These are phyloP conservation scores for Aspergillus luchuensis DNA, from an alignment of 2,329 filamentous ascomycete species.

Conservation along the genomic window DNA sequence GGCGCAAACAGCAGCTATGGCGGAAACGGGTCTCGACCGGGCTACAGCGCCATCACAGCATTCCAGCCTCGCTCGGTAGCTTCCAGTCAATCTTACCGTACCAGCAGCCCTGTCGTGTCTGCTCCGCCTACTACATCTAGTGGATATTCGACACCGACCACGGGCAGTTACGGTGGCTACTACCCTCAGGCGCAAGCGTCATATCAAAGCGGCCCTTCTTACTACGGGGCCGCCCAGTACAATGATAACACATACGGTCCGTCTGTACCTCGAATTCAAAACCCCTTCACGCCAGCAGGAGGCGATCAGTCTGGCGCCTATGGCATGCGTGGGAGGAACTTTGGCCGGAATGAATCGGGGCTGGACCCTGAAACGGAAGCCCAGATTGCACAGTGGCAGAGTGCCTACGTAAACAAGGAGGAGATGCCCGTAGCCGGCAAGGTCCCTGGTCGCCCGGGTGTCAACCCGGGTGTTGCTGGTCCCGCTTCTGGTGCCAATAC, in stretches of 20 bases:
- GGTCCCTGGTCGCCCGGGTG: slow-evolving; percentile 46
- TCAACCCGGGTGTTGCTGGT: slow-evolving; percentile 37
- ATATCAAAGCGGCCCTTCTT: slow-evolving; percentile 38
- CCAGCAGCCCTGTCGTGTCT: slow-evolving; percentile 41
- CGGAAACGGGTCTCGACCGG: slow-evolving; percentile 32
- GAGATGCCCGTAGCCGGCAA: slow-evolving; percentile 42
- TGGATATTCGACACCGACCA: slow-evolving; percentile 42
- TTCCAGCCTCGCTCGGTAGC: slow-evolving; percentile 65
- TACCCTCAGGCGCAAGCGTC: slow-evolving; percentile 45
- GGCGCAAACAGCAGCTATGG: slow-evolving; percentile 34
- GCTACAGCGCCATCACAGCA: slow-evolving; percentile 52
- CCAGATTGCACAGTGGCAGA: slow-evolving; percentile 93
- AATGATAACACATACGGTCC: slow-evolving; percentile 52
- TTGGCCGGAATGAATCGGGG: slow-evolving; percentile 41
- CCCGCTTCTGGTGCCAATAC: slow-evolving; percentile 46
- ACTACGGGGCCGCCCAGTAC: slow-evolving; percentile 51
- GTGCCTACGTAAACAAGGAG: slow-evolving; percentile 74
- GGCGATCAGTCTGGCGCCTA: slow-evolving; percentile 33
- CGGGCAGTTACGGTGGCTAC: slow-evolving; percentile 43
- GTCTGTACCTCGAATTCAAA: slow-evolving; percentile 70
- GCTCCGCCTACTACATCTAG: slow-evolving; percentile 37
- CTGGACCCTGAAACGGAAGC: slow-evolving; percentile 81
- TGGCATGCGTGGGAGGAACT: slow-evolving; percentile 32
- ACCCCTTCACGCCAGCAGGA: slow-evolving; percentile 73
- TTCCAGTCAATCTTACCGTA: slow-evolving; percentile 43